phyloP scores from a whole-genome alignment of 1,139 yeast species.

The Saccharomyces hybrid region DNA sequence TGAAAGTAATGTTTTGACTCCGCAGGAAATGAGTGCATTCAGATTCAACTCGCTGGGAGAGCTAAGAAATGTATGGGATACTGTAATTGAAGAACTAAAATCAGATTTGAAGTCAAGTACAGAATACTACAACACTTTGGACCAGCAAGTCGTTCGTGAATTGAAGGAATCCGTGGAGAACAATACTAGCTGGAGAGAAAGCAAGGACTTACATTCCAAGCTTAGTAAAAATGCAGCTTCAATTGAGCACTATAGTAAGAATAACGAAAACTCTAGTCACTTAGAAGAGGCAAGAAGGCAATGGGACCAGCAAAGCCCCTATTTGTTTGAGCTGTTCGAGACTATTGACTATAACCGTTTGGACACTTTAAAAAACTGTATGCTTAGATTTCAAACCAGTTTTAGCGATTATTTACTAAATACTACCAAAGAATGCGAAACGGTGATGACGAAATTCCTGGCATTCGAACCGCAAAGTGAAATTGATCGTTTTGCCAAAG shows the following conservation, averaged over 20 bases:
- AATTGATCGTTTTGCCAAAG: constrained; percentile 48
- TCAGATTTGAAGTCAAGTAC: constrained; percentile 48
- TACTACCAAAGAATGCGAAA: constrained; percentile 51
- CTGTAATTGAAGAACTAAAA: constrained; percentile 44
- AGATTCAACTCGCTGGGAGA: constrained; percentile 47
- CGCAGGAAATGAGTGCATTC: constrained; percentile 31
- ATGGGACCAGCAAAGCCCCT: constrained; percentile 79
- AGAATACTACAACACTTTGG: constrained; percentile 43
- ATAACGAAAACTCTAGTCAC: constrained; percentile 11
- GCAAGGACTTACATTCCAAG: constrained; percentile 34
- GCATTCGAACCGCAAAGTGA: constrained; percentile 54
- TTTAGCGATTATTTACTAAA: constrained; percentile 42
- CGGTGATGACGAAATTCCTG: constrained; percentile 57
- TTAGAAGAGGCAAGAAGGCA: constrained; percentile 19
- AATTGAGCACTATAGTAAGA: constrained; percentile 9
- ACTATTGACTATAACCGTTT: constrained; percentile 63
- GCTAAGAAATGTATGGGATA: constrained; percentile 49
- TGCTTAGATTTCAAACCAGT: constrained; percentile 64
- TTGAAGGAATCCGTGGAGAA: constrained; percentile 44
- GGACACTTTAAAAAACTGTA: constrained; percentile 56
- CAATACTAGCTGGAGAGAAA: constrained; percentile 44
- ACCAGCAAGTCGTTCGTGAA: constrained; percentile 49
- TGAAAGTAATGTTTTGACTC: constrained; percentile 26
- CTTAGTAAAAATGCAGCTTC: constrained; percentile 19
- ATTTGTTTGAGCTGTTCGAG: constrained; percentile 69